A percentile compares a stretch with the other conserved stretches of the same genome.
Evolutionary conservation across 177 flowering plant species (phyloP).

Genomic region (Vitis hybrid): DNA sequence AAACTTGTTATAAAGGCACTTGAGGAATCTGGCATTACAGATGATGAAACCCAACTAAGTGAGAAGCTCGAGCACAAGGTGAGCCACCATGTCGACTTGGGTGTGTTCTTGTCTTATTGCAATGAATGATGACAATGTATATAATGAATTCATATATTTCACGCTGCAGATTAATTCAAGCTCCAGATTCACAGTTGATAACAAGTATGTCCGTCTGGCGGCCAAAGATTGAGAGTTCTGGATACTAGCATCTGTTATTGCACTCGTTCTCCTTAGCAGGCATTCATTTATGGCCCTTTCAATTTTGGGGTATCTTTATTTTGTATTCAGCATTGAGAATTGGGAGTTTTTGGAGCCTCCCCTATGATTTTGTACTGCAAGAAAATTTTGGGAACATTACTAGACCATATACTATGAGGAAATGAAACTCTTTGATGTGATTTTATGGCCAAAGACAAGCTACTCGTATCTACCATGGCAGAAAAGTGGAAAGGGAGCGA

Average conservation of each 20-base stretch:
- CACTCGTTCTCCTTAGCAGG: neutral
- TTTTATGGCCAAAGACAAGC: too few species aligned
- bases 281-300: neutral
- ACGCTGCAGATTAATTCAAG: slow-evolving; percentile 69
- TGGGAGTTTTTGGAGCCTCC: too few species aligned
- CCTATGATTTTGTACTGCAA: too few species aligned
- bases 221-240: slow-evolving; percentile 30
- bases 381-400: too few species aligned
- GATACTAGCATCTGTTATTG: neutral
- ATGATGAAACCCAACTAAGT: slow-evolving; percentile 40
- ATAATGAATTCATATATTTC: neutral
- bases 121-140: neutral
- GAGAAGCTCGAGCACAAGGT: slow-evolving; percentile 61
- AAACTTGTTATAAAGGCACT: slow-evolving; percentile 58
- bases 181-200: slow-evolving; percentile 57
- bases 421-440: too few species aligned
- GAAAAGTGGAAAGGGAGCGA: too few species aligned
- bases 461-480: too few species aligned
- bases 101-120: neutral
- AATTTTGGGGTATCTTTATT: too few species aligned
- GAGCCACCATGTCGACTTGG: neutral
- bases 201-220: slow-evolving; percentile 51
- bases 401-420: too few species aligned
- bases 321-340: too few species aligned
- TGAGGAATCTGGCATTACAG: slow-evolving; percentile 48